Base-by-base conservation (phyloP, 805 yeast genomes). In the Candida suzukii region DNA sequence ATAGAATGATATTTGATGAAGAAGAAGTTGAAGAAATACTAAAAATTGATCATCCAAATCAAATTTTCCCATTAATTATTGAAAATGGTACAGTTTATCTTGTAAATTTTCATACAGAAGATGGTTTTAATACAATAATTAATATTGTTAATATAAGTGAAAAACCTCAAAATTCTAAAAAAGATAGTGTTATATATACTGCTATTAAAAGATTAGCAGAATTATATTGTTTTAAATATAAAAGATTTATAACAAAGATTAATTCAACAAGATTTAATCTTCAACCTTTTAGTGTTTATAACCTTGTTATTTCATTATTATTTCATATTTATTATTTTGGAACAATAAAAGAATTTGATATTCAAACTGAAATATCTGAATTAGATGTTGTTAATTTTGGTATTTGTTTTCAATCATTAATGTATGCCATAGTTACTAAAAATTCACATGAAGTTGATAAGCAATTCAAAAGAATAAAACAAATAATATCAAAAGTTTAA, bases 1-100 rank as follows among this genome's bases (percentile, higher is more conserved):
- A 51, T 39, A 58, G 50, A 34, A 43, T 56, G 36, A 56, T 47
- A 28, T 61, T 61, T 44, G 62, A 61, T 41, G 62, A 57, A 35
- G 55, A 48, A 5, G 59, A 56, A 46, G 50, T 52, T 12, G 32
- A 37, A 12, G 58, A 57, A 36, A 47, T 58, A 7, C 35, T 61
- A 19, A 42, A 46, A 32, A 44, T 52, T 17, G 54, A 56, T 37
- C 58, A 53, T 35, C 39, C 30, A 13, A 60, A 56, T 41, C 63
- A 61, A 41, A 50, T 62, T 1, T 52, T 61, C 20, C 67, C 67
- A 8, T 22, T 62, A 14, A 41, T 58, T 7, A 44, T 58, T 33
- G 63, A 59, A 39, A 56, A 50, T 40, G 62, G 61, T 10, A 43
- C 48, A 8, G 46, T 54, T 2, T 58, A 53, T 42, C 42, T 62